Conservation (phyloP, 2,329 filamentous ascomycete genomes). For the Diplodia corticola region DNA sequence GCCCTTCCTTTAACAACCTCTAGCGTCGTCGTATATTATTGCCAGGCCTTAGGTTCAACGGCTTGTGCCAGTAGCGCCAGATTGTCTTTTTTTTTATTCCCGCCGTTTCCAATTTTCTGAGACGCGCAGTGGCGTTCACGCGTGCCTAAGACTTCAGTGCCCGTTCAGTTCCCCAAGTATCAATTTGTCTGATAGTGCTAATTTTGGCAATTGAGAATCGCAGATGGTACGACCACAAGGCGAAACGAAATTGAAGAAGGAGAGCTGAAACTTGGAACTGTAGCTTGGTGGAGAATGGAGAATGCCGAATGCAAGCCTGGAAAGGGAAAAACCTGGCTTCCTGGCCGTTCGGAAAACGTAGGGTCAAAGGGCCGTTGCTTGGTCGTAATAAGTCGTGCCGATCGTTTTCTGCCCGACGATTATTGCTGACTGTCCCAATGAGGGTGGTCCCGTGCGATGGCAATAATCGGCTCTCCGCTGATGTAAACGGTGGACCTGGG, state of each 20-base stretch:
- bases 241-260: not conserved
- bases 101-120: not conserved
- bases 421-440: not conserved
- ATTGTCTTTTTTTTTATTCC: not conserved
- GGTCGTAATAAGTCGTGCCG: not conserved
- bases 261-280: not conserved
- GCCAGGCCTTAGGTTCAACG: not conserved
- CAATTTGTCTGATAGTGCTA: not conserved
- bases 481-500: not conserved
- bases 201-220: not conserved
- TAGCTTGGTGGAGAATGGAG: not conserved
- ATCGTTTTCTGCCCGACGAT: not conserved
- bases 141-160: not conserved
- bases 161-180: not conserved
- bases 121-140: not conserved
- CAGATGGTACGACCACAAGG: not conserved
- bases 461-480: not conserved
- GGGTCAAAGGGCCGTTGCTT: not conserved
- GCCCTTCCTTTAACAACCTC: not conserved
- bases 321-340: not conserved
- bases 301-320: not conserved
- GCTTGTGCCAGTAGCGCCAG: not conserved
- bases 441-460: not conserved
- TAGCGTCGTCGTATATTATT: not conserved
- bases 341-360: not conserved